These are phyloP conservation scores for Musa acuminata DNA, from an alignment of 176 grass and related monocot genomes.

Conservation along the genomic window DNA sequence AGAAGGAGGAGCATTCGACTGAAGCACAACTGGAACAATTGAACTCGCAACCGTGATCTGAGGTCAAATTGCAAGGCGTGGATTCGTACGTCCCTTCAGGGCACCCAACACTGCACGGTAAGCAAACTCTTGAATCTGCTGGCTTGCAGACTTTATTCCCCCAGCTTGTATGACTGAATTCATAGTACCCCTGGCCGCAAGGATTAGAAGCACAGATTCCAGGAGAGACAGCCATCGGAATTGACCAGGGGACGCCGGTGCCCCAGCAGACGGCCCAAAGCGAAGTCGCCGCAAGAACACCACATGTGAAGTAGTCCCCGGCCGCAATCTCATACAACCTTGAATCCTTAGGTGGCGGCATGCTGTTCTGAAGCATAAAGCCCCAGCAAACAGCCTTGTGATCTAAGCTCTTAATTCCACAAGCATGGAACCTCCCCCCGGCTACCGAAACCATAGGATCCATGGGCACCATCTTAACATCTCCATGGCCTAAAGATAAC, in stretches of 20 bases:
- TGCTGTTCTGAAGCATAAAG: constrained; percentile 69
- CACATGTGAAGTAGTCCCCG: constrained; percentile 94
- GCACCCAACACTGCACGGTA: constrained; percentile 75
- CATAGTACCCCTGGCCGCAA: constrained; percentile 72
- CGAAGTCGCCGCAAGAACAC: constrained; percentile 45
- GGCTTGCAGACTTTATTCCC: constrained; percentile 67
- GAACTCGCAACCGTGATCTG: constrained; percentile 53
- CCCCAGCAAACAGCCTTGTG: constrained; percentile 83
- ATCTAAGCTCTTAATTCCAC: constrained; percentile 84
- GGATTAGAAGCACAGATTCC: constrained; percentile 64
- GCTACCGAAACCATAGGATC: constrained; percentile 83
- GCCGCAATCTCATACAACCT: constrained; percentile 68
- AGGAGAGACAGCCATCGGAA: constrained; percentile 80
- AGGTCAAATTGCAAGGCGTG: constrained; percentile 54
- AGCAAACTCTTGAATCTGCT: constrained; percentile 67
- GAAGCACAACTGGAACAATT: constrained; percentile 65
- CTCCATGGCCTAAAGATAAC: constrained; percentile 48
- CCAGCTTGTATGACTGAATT: constrained; percentile 36
- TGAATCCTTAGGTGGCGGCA: constrained; percentile 45
- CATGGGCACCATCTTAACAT: constrained; percentile 85
- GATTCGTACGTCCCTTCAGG: constrained; percentile 35
- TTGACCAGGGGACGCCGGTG: constrained; percentile 62
- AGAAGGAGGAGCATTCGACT: constrained; percentile 47
- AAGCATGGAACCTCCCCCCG: constrained; percentile 85
- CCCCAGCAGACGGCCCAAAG: constrained; percentile 82